These are phyloP conservation scores for Pythium volutum DNA, from an alignment of 352 stramenopile species.

Conservation along the genomic window DNA sequence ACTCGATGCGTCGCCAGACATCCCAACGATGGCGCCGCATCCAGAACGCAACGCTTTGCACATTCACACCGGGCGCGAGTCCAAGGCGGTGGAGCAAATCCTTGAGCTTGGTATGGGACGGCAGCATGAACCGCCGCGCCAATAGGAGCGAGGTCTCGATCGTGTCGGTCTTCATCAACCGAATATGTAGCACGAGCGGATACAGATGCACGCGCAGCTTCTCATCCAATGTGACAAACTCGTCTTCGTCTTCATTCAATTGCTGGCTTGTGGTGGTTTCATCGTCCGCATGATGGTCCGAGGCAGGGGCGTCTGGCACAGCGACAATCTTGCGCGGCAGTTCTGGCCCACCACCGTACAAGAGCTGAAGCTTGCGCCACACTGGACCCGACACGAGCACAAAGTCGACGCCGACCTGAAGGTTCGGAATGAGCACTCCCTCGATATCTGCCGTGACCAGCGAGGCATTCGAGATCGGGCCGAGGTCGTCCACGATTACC, in stretches of 20 bases:
- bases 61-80: slow-evolving; percentile 48
- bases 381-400: slow-evolving; percentile 40
- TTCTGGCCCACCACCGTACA: slow-evolving; percentile 56
- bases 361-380: slow-evolving; percentile 49
- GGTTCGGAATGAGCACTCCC: slow-evolving; percentile 31
- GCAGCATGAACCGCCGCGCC: slow-evolving; percentile 43
- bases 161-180: slow-evolving; percentile 52
- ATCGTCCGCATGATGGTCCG: neutral
- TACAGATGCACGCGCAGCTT: slow-evolving; percentile 44
- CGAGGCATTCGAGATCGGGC: slow-evolving; percentile 16
- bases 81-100: slow-evolving; percentile 58
- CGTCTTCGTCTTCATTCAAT: neutral
- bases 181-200: slow-evolving; percentile 50
- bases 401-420: slow-evolving; percentile 40
- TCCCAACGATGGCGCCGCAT: slow-evolving; percentile 52
- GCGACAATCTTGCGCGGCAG: slow-evolving; percentile 48
- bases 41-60: slow-evolving; percentile 59
- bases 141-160: slow-evolving; percentile 59
- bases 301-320: neutral
- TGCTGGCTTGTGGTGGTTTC: neutral
- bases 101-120: slow-evolving; percentile 38
- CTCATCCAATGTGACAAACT: slow-evolving; percentile 9
- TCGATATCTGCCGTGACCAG: slow-evolving; percentile 36
- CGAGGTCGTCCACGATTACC: neutral
- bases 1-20: slow-evolving; percentile 57